Evolutionary conservation across 2,329 filamentous ascomycete genomes (phyloP), one percentile per base, ranked within the genome.

Genomic region (Helicocarpus griseus): DNA sequence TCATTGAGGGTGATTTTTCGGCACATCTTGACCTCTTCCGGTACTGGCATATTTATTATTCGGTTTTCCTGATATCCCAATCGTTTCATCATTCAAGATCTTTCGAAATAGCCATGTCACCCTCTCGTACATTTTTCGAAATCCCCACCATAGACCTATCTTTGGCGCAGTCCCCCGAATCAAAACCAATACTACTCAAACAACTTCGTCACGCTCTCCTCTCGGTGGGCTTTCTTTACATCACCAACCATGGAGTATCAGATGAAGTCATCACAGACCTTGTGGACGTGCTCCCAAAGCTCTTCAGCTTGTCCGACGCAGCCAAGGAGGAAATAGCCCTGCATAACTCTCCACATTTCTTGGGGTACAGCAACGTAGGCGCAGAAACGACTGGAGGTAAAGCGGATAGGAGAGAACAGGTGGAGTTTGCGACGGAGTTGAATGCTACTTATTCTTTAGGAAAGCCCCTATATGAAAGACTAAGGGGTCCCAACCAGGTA

Each of bases 381-480:
- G 68, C 74, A 22, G 80, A 83, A 61, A 77, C 66, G 0, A 83
- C 81, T 1, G 74, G 76, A 0, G 77, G 78, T 0, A 64, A 66
- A 48, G 58, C 64, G 13, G 80, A 83, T 58, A 64, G 69, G 17
- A 66, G 79, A 17, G 79, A 83, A 60, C 80, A 83, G 57, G 77
- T 81, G 45, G 79, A 83, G 59, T 77, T 79, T 59, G 79, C 77
- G 13, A 82, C 77, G 0, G 79, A 82, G 56, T 63, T 81, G 28
- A 52, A 64, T 0, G 67, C 63, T 1, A 67, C 59, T 1, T 72
- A 70, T 61, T 22, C 19, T 11, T 44, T 57, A 1, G 56, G 57
- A 4, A 58, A 60, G 6, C 69, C 73, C 4, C 51, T 73, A 21
- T 71, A 68, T 49, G 73, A 75, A 48, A 61, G 69, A 2, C 56